A percentile compares a stretch with the other conserved stretches of the same genome.
phyloP scores from a whole-genome alignment of 306 rosid species.

The Cercis canadensis region DNA sequence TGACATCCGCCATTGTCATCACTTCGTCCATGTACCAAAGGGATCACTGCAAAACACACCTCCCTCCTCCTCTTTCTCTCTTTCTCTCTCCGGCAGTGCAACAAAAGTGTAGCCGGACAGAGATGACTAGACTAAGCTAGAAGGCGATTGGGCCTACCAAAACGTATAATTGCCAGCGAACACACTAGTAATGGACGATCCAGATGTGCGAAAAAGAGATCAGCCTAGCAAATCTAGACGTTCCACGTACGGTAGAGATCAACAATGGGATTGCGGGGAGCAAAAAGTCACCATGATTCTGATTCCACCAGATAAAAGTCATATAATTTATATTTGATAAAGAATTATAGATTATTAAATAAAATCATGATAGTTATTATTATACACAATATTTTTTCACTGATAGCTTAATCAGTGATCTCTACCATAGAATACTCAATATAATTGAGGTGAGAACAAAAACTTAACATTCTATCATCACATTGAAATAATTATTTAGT shows the following conservation, averaged over 20 bases:
- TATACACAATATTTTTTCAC: too few species aligned
- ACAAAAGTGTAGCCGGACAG: not conserved
- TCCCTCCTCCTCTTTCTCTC: not conserved
- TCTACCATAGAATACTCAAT: too few species aligned
- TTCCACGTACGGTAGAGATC: not conserved
- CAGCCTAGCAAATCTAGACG: not conserved
- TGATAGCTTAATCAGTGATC: too few species aligned
- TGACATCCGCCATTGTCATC: conserved; percentile 58
- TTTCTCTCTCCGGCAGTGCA: not conserved
- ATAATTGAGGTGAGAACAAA: too few species aligned
- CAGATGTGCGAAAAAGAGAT: not conserved
- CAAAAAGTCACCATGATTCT: too few species aligned
- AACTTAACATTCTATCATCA: too few species aligned
- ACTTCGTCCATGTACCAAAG: conserved; percentile 52
- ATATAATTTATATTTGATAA: too few species aligned
- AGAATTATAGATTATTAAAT: too few species aligned
- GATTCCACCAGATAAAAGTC: too few species aligned
- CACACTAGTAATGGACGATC: not conserved
- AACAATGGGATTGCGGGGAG: not conserved
- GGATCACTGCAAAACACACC: not conserved
- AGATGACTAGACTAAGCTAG: not conserved
- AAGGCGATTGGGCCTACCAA: not conserved
- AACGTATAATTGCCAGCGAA: not conserved
- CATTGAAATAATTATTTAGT: too few species aligned
- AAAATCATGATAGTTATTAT: too few species aligned